Evolutionary conservation across 371 early-diverging fungal species (phyloP), one percentile per base, ranked within the genome.

Genomic region (Dentiscutata heterogama): DNA sequence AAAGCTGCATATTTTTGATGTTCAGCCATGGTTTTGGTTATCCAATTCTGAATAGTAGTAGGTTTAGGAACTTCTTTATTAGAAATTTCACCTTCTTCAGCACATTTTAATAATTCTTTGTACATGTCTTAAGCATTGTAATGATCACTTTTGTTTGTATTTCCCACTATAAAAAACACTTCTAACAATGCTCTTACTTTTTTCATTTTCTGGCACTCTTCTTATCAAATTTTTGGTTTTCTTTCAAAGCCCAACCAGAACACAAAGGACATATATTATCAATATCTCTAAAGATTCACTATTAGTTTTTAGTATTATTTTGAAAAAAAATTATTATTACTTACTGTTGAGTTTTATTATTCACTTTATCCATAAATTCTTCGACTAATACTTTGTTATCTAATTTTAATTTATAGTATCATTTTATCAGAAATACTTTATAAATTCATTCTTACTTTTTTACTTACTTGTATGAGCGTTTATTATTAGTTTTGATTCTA

Each of bases 181-280:
- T 68, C 8, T 22, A 68, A 42, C 16, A 42, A 68, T 3, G 2
- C 16, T 3, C 14, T n/a, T 20, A 68, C 39, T 68, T 68, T 39
- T 6, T 35, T 61, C 3, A 22, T 61, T 61, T 61, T 61, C 10
- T 7, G 10, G 11, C 46, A 46, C 11, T 42, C 39, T 65, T 65
- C 18, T 65, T 65, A 18, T 1, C 39, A 18, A 65, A 65, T 18
- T 65, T 65, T 65, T 65, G 67, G 20, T 65, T 65, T 31, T 65
- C 65, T 13, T 64, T 64, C 31, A 64, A 5, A 16, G 65, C 65
- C 65, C 18, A 65, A 14, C 67, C 39, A 61, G 10, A 3, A 25
- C 20, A 27, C 63, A 61, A 22, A 25, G 22, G 14, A 61, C 7
- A 27, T 22, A 22, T 22, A 25, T 63, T 22, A 13, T 63, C n/a